Percentiles rank a stretch among this genome's conserved stretches.
Evolutionary conservation across 78 protist species (phyloP).

Genomic region (Pelomyxa schiedti): DNA sequence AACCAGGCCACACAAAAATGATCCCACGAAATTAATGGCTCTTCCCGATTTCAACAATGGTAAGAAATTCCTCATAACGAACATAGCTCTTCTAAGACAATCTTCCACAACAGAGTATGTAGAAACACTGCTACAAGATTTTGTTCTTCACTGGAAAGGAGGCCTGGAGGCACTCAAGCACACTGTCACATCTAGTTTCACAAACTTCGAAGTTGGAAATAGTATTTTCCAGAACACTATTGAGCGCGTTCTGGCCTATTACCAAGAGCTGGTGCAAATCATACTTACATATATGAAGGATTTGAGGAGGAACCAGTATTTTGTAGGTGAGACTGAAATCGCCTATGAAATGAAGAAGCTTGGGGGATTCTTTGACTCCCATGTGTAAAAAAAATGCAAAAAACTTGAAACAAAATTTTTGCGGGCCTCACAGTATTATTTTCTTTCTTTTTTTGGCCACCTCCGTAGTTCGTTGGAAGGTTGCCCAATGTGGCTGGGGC

Average conservation of each 20-base stretch:
- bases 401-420: too few species aligned
- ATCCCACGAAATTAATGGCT: too few species aligned
- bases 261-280: neutral
- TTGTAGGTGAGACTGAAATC: neutral
- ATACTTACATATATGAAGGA: neutral
- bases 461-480: too few species aligned
- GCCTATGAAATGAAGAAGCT: neutral
- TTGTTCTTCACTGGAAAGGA: neutral
- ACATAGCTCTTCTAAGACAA: too few species aligned
- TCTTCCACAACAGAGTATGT: neutral
- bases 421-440: too few species aligned
- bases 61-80: too few species aligned
- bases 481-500: too few species aligned
- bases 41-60: too few species aligned
- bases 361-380: too few species aligned
- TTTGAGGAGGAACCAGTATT: neutral
- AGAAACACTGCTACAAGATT: neutral
- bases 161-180: neutral
- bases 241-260: neutral
- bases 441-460: too few species aligned
- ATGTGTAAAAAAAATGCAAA: too few species aligned
- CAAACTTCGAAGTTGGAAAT: neutral
- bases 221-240: neutral
- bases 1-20: too few species aligned
- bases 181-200: neutral